phyloP scores from a whole-genome alignment of 73 alveolate species.

The Tetrahymena malaccensis region DNA sequence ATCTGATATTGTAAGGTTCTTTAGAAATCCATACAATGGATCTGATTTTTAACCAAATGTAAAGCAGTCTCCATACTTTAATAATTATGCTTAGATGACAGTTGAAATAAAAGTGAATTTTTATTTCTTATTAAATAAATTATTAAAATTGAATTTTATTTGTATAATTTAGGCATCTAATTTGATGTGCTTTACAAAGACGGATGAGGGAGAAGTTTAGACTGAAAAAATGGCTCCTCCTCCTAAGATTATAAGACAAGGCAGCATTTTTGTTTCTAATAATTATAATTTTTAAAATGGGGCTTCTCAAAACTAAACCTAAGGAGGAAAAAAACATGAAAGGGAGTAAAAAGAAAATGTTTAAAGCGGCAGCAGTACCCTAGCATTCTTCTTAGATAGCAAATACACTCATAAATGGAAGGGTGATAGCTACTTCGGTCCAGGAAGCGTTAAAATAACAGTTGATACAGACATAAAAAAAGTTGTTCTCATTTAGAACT shows the following conservation, averaged over 20 bases:
- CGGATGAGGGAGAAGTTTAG: neutral
- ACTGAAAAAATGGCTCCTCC: neutral
- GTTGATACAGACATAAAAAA: constrained; percentile 24
- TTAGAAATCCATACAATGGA: constrained; percentile 34
- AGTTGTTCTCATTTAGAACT: neutral
- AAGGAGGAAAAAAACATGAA: neutral
- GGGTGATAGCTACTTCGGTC: constrained; percentile 40
- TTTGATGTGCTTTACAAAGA: neutral
- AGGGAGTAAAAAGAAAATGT: neutral
- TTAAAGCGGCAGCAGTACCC: neutral
- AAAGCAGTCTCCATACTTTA: constrained; percentile 8
- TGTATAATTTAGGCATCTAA: neutral
- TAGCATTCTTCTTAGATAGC: constrained; percentile 14
- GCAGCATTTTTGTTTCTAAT: neutral
- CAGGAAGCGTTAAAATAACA: constrained; percentile 27
- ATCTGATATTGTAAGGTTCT: constrained; percentile 12
- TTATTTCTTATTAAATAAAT: neutral
- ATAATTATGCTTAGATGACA: constrained; percentile 34
- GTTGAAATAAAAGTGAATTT: constrained; percentile 1
- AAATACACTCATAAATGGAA: constrained; percentile 25
- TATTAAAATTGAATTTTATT: neutral
- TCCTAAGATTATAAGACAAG: neutral
- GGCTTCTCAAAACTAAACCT: constrained; percentile 2
- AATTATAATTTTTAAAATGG: neutral
- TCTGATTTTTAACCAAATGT: constrained; percentile 10